phyloP scores from a whole-genome alignment of 768 basidiomycete genomes.

The Pleurotus ostreatus region DNA sequence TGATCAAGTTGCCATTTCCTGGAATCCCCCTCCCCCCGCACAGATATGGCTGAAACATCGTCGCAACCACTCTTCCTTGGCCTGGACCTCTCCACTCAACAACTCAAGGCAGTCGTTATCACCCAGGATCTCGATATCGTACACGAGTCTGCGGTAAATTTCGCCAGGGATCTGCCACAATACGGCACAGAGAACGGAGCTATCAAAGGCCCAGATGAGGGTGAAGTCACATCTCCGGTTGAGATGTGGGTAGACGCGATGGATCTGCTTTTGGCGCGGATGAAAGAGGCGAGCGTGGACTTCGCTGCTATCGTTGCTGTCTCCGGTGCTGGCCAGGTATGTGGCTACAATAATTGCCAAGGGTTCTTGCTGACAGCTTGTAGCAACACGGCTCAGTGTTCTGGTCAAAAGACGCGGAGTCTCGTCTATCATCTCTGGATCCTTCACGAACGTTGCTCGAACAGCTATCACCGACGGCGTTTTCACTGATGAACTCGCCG shows the following conservation, averaged over 20 bases:
- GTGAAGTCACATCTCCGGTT: constrained; percentile 78
- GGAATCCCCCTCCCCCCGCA: neutral
- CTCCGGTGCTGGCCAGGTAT: constrained; percentile 77
- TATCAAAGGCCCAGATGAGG: constrained; percentile 56
- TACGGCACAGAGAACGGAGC: constrained; percentile 67
- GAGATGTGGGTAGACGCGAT: constrained; percentile 84
- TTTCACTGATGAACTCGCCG: constrained; percentile 63
- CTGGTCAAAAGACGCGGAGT: constrained; percentile 60
- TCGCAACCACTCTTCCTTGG: constrained; percentile 56
- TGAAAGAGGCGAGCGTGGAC: constrained; percentile 56
- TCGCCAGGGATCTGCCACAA: constrained; percentile 73
- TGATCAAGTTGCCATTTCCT: neutral
- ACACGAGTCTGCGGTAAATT: constrained; percentile 71
- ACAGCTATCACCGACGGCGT: constrained; percentile 62
- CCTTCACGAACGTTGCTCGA: constrained; percentile 43
- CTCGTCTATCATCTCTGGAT: constrained; percentile 50
- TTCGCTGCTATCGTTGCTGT: constrained; percentile 57
- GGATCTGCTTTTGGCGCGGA: constrained; percentile 66
- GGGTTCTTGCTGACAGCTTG: neutral
- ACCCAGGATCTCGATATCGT: constrained; percentile 52
- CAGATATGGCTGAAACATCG: neutral
- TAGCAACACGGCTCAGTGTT: constrained; percentile 89
- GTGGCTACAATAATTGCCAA: constrained; percentile 9
- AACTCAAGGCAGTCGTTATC: constrained; percentile 73
- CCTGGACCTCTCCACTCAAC: constrained; percentile 84